Evolutionary conservation across 257 asterid genomes (phyloP), one percentile per base, ranked within the genome.

Genomic region (Solanum dulcamara): DNA sequence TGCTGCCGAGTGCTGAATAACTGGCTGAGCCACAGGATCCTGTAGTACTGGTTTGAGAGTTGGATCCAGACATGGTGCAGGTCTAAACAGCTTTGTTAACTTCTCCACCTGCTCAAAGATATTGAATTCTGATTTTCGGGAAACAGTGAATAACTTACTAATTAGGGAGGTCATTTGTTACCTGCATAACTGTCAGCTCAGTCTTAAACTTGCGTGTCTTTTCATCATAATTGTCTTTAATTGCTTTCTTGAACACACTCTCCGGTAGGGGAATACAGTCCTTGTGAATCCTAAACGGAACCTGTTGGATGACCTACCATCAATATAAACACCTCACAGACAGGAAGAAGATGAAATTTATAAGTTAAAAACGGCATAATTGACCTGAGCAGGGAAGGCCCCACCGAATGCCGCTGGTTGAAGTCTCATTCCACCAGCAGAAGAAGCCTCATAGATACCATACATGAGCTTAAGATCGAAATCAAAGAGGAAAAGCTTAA

Each of bases 321-420:
- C 75, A 84, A 81, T n/a, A 84, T 77, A 88, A 67, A 59, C 64
- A 85, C 60, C 80, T 50, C 20, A 84, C 53, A 83, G 67, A 84
- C 71, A 57, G 79, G 83, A 86, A 62, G 83, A 59, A 84, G 38
- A 35, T 20, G 85, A 84, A 72, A 60, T 59, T 59, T 9, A 53
- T 6, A 24, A 85, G 9, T 1, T 2, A 86, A 53, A 67, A 88
- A 32, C 24, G 53, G 66, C 14, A 82, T 80, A 57, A 44, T 20
- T 84, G 80, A 95, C 99, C 99, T 97, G 99, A 70, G 90, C 98
- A 22, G 98, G 98, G 87, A 97, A 97, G 35, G 85, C 94, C 79
- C 99, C 99, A 84, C 91, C 92, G 62, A 92, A 97, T 60, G 98
- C 99, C 67, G 87, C 51, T 35, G 98, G 98, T 81, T 95, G 98